Evolutionary conservation across 179 eudicot species (phyloP), one percentile per base, ranked within the genome.

Genomic region (Beta corolliflora): DNA sequence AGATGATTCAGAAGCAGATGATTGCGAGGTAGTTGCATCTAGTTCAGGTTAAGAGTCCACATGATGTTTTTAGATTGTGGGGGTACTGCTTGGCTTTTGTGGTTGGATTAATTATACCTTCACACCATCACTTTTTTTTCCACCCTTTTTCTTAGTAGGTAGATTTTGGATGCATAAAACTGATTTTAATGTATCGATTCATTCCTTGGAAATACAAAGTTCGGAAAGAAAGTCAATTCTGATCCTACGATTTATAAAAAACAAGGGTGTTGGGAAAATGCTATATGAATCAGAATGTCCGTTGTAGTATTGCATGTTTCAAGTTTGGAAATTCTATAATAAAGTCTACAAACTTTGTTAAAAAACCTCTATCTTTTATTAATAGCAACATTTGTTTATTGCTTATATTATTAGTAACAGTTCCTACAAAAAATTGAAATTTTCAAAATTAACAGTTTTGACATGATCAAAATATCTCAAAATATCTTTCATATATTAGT

Each of bases 1-100:
- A 53, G 87, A 90, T 7, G 88, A 88, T 48, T 79, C 84, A 15
- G 92, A 90, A 66, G 77, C 85, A 46, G 92, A 89, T 58, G 79
- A 73, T 64, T 58, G 78, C 50, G 81, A 83, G 50, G 82, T 83
- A 77, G 90, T 86, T 48, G 92, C 85, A 48, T 90, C 93, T 13
- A 83, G 88, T 84, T 91, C 86, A 52, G 91, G 85, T 71, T 91
- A 87, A 86, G 59, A 77, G 9, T 67, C 60, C 61, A 45, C 21
- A 29, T 45, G 77, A 15, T 77, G 70, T n/a, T 58, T 59, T 71
- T 44, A 81, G 44, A 60, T 58, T 69, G 64, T 55, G 45, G 71
- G 71, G 79, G 11, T 21, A 41, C 10, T 79, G 77, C 54, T 58
- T 46, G 25, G 60, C 29, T 77, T 44, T 3, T 45, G 55, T 21